Percentiles rank a stretch among this genome's conserved stretches.
Conservation (phyloP, 2,329 filamentous ascomycete species). For the Corinectria fuckeliana region DNA sequence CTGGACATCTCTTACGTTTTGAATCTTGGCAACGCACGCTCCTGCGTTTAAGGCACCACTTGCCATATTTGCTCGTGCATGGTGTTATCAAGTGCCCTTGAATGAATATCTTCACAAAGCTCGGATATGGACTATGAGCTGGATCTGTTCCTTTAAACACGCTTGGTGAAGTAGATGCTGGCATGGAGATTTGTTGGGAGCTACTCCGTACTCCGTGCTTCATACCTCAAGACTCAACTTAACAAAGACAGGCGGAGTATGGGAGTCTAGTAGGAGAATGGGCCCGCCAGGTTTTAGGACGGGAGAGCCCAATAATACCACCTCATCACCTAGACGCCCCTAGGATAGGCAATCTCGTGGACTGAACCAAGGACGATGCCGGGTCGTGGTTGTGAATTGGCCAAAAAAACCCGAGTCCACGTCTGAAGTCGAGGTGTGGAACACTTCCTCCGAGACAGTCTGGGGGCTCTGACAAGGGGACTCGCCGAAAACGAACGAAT, state of each 20-base stretch:
- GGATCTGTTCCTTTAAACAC: too few species aligned
- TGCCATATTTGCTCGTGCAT: too few species aligned
- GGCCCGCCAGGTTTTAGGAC: not conserved
- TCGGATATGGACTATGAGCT: too few species aligned
- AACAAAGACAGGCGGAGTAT: not conserved
- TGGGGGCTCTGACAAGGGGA: conserved; percentile 4
- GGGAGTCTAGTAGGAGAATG: not conserved
- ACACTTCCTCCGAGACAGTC: conserved; percentile 5
- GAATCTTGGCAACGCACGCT: not conserved
- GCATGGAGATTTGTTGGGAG: too few species aligned
- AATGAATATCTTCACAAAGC: too few species aligned
- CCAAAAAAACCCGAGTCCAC: not conserved
- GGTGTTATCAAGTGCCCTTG: too few species aligned
- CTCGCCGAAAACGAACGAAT: not conserved
- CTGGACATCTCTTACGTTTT: not conserved
- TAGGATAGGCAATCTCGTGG: not conserved
- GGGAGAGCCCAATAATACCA: too few species aligned
- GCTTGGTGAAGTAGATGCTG: too few species aligned
- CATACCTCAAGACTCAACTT: not conserved
- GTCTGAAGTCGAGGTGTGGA: conserved; percentile 3
- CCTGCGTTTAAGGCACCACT: too few species aligned
- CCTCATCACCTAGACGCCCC: not conserved
- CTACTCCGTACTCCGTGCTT: not conserved
- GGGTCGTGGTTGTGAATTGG: not conserved
- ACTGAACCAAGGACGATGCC: not conserved